Evolutionary conservation across 2,329 filamentous ascomycete genomes (phyloP).

Genomic region (Microcera coccophila): DNA sequence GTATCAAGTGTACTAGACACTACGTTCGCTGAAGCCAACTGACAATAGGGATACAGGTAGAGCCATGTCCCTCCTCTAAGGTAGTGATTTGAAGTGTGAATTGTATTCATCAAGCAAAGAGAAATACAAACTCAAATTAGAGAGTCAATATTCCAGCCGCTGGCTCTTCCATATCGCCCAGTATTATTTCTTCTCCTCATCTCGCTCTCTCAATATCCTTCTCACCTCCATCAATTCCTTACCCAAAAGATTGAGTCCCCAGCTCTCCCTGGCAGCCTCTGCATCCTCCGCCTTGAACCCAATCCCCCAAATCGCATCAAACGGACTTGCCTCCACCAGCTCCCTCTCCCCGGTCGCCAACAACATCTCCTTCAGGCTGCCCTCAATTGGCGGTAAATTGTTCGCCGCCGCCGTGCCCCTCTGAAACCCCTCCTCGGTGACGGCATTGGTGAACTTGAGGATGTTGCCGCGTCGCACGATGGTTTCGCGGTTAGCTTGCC

Average conservation of each 20-base stretch:
- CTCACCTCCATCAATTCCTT: constrained; percentile 59
- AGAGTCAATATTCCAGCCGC: too few relatives aligned
- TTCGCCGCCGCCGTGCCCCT: constrained; percentile 17
- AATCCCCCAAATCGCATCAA: constrained; percentile 63
- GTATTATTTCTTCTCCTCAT: constrained; percentile 13
- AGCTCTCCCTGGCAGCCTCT: constrained; percentile 41
- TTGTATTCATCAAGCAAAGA: too few relatives aligned
- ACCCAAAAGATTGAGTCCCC: constrained; percentile 64
- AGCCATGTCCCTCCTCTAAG: too few relatives aligned
- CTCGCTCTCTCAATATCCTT: constrained; percentile 44
- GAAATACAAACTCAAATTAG: too few relatives aligned
- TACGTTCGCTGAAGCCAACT: too few relatives aligned
- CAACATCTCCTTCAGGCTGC: constrained; percentile 45
- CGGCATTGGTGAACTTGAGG: constrained; percentile 54
- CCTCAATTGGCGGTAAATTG: constrained; percentile 28
- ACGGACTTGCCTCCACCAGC: constrained; percentile 59
- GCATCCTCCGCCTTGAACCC: constrained; percentile 55
- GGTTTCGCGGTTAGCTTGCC: constrained; percentile 47
- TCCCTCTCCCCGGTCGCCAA: constrained; percentile 56
- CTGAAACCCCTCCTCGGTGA: constrained; percentile 28
- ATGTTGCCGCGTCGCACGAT: constrained; percentile 57
- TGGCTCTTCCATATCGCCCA: too few relatives aligned
- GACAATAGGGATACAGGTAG: too few relatives aligned
- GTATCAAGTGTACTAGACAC: too few relatives aligned
- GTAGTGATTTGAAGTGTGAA: too few relatives aligned